Base-by-base conservation (phyloP, 2,329 filamentous ascomycete genomes). In the Sclerotinia nivalis region DNA sequence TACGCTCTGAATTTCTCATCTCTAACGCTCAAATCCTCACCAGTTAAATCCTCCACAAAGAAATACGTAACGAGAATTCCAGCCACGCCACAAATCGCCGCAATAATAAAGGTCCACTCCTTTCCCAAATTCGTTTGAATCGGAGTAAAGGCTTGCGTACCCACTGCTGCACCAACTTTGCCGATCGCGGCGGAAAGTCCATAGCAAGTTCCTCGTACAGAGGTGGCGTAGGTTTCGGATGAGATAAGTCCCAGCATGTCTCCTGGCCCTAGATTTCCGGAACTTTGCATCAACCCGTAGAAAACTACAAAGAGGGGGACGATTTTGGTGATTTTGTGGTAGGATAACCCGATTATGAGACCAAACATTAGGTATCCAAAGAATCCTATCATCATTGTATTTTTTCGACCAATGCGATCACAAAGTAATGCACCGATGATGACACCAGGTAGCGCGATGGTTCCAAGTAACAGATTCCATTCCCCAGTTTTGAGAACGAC, bases 41-140 rank as follows among this genome's bases (percentile, higher is more conserved):
- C 82, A 0, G 78, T 81, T 28, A 84, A 71, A 73, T 84, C 78
- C 0, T 82, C 82, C 1, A 85, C 78, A 61, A 85, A 84, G 72
- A 84, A 80, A 62, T 76, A 84, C 0, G 83, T 84, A 6, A 85
- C 83, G 8, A 83, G 43, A 13, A 85, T 78, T 0, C 84, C 84
- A 0, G 78, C 79, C 18, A 85, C 80, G 22, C 83, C 84, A 66
- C 82, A 84, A 45, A 85, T 84, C 1, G 84, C 84, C 12, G 83
- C 84, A 65, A 85, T 82, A 70, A 86, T 84, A 62, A 85, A 85
- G 0, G 83, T 85, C 82, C 82, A 85, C 47, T 79, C 79, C 73
- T 84, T 83, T 0, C 83, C 83, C 0, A 85, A 76, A 52, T 81
- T 76, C 8, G 75, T 76, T 67, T 84, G 79, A 40, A 85, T 84